Evolutionary conservation across 2,329 filamentous ascomycete genomes (phyloP), one percentile per base, ranked within the genome.

Genomic region (Alternaria postmessia): DNA sequence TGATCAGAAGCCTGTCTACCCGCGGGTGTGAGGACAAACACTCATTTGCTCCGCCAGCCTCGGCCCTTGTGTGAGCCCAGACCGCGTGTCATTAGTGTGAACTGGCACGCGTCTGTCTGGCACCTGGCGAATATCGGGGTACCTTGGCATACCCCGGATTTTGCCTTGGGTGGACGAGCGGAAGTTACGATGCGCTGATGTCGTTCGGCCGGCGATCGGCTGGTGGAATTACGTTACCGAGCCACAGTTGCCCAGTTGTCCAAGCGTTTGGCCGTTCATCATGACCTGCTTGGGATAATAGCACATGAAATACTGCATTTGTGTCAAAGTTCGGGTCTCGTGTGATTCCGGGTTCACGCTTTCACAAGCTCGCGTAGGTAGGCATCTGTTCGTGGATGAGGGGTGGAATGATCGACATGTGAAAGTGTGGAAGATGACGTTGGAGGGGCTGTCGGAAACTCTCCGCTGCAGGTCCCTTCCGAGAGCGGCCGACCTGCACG

Each of bases 81-180:
- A 62, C 67, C 58, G 60, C 47, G 57, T 41, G 42, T 53, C 57
- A 42, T 57, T 54, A 53, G 46, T 61, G 46, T 49, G 49, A 46
- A 60, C 64, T 63, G 62, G 69, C 69, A 68, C 64, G 66, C 66
- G 67, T 66, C 32, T 42, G 49, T 51, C 34, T 61, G 26, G 46
- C 49, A 57, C 41, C 57, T 57, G 53, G 57, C 57, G 22, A 51
- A 36, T 43, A 20, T 51, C 34, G 54, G 58, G 48, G 36, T 36
- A 28, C 36, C 58, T 61, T 61, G 58, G 58, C 58, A 53, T 57
- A 61, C 72, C 71, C 73, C 73, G 72, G 71, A 75, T 72, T 66
- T 61, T 64, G 62, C 53, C 58, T 30, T 66, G 56, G 46, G 71
- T 75, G 75, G 74, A 64, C 74, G 74, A 77, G 68, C 75, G 75